Base-by-base conservation (phyloP, 1,284 basidiomycete genomes). In the Cystobasidium slooffiae region DNA sequence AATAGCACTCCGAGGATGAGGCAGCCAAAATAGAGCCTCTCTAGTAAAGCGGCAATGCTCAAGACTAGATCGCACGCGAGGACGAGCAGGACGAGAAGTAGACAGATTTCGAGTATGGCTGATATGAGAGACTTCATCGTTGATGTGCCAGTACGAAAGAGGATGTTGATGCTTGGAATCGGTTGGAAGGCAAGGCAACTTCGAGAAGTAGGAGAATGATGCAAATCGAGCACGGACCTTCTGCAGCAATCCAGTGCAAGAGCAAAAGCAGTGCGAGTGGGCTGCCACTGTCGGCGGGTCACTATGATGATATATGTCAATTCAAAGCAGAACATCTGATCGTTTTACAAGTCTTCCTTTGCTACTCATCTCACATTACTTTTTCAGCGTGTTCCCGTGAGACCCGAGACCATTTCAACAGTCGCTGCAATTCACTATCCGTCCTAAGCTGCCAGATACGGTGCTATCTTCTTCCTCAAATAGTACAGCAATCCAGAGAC, bases 401-500 rank as follows among this genome's bases (percentile, higher is more conserved):
- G 31, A 31, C 2, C 31, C 1, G 5, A 31, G 31, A 31, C 1
- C 47, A 51, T 51, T 3, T 51, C 47, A 3, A 3, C 14, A 1
- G 20, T 3, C 47, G 14, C 47, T 51, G 14, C 47, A 14, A 51
- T 14, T 51, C 53, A n/a, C 22, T 49, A n/a, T n/a, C 46, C 46
- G 46, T 49, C 12, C 39, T 56, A 22, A 56, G 14, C 6, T 22
- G 64, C 9, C 20, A 52, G 47, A 20, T 41, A 43, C 12, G 64
- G 9, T 8, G 2, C 16, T 37, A 72, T 64, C 37, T 64, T 62
- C 31, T 44, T 52, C 44, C 61, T 39, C 10, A 72, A 31, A 41
- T 72, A 72, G 10, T 14, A 39, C 18, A 72, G 6, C 14, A 72
- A 22, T 31, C 69, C 61, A 20, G 52, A n/a, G 18, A 53, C 20